Base-by-base conservation (phyloP, 2,329 filamentous ascomycete genomes). In the Aspergillus hortae region DNA sequence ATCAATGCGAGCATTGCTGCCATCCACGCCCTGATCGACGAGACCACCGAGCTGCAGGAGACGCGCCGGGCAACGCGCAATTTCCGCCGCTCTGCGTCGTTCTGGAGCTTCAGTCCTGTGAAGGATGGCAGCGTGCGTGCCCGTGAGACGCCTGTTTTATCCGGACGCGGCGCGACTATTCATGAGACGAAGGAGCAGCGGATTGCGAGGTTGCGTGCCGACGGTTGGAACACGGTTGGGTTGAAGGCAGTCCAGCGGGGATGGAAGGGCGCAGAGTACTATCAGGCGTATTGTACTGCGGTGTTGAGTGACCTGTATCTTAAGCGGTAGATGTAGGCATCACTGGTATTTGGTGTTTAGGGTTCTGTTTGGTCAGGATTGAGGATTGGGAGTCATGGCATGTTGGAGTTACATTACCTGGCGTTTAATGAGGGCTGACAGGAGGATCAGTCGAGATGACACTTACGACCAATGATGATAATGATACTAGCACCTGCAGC, bases 181-280 rank as follows among this genome's bases (percentile, higher is more conserved):
- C 40, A 59, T 15, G 72, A 75, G 54, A 72, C 58, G 4, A 69
- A 62, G 52, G 55, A 62, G 46, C 62, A 68, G 52, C 61, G 67
- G 9, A 73, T 73, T 48, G 48, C 46, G 4, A 63, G 72, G 19
- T 53, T 75, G 23, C 66, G 66, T 2, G 55, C 63, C 2, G 67
- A 66, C 11, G 66, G 66, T 11, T 76, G 72, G 71, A 61, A 58
- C 30, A 70, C 67, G 3, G 67, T 74, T 32, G 71, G 73, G 3
- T 52, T 74, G 44, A 65, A 58, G 19, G 64, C 65, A 4, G 44
- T 54, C 17, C 51, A 53, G n/a, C 62, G 67, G 17, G 62, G 63
- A 2, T 73, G 70, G 66, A 74, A 73, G 49, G 71, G 67, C 1
- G 49, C 60, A 12, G 62, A 63, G 25, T 70, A 72, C 48, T 76